phyloP scores from a whole-genome alignment of 768 basidiomycete species.

The Pleurotus ostreatus region DNA sequence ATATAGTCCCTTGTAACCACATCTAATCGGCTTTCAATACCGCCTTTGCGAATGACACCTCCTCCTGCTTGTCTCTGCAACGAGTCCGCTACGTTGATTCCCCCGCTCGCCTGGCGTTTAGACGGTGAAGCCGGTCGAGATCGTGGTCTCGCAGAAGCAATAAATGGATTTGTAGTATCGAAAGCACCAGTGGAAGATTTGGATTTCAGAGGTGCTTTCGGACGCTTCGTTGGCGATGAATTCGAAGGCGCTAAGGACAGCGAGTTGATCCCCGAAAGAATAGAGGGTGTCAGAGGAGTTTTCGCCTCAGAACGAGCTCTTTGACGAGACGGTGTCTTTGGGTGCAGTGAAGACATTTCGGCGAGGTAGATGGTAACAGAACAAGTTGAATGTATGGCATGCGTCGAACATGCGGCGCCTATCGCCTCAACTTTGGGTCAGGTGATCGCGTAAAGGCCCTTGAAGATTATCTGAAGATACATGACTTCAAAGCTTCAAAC shows the following conservation, averaged over 20 bases:
- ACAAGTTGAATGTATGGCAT: no score
- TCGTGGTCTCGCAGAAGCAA: constrained; percentile 41
- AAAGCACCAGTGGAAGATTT: constrained; percentile 31
- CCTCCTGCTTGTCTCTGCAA: constrained; percentile 58
- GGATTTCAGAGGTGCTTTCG: constrained; percentile 10
- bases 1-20: constrained; percentile 77
- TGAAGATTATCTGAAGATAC: no score
- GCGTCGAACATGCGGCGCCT: no score
- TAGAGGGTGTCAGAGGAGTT: constrained; percentile 47
- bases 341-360: constrained; percentile 10
- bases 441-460: neutral
- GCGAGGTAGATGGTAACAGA: neutral
- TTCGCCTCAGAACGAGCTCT: constrained; percentile 46
- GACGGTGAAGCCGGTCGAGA: constrained; percentile 61
- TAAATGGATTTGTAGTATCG: constrained; percentile 62
- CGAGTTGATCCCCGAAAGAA: constrained; percentile 36
- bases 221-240: constrained; percentile 21
- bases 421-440: neutral
- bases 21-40: constrained; percentile 71
- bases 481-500: no score
- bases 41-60: constrained; percentile 74
- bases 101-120: constrained; percentile 50
- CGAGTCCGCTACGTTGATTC: constrained; percentile 46
- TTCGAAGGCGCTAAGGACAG: constrained; percentile 34
- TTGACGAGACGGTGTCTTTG: constrained; percentile 45